These are phyloP conservation scores for Acanthamoeba pearcei DNA, from an alignment of 208 protist species.

Conservation along the genomic window DNA sequence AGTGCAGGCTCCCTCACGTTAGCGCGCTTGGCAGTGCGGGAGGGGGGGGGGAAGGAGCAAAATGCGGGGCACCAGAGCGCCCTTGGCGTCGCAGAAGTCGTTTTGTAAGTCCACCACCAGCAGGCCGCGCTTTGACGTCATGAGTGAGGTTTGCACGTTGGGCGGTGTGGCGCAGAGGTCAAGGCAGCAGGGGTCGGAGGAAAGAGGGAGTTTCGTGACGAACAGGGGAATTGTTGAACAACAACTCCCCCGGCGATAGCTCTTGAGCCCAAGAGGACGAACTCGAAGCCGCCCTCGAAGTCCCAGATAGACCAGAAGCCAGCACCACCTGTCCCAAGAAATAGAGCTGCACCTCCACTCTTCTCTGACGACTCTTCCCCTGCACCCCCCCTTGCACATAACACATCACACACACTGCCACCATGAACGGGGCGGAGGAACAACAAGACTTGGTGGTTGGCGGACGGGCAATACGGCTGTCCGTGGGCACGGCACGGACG, in stretches of 20 bases:
- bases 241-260: too few relatives aligned
- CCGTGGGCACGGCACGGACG: background rate
- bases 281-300: too few relatives aligned
- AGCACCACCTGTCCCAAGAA: too few relatives aligned
- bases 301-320: too few relatives aligned
- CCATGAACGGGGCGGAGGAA: background rate
- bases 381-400: background rate
- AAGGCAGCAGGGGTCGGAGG: too few relatives aligned
- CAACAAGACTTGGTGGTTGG: background rate
- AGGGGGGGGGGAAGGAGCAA: background rate
- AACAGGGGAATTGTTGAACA: too few relatives aligned
- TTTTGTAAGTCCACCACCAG: slow-evolving; percentile 89
- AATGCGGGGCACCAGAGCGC: background rate
- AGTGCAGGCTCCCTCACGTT: background rate
- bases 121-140: slow-evolving; percentile 76
- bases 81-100: slow-evolving; percentile 83
- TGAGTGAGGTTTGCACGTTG: background rate
- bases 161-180: background rate
- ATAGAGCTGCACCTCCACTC: too few relatives aligned
- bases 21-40: background rate
- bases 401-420: background rate
- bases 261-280: too few relatives aligned
- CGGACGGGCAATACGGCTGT: background rate
- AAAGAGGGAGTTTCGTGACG: too few relatives aligned
- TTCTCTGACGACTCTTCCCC: too few relatives aligned